Conservation (phyloP, 1,284 basidiomycete species). For the Ustilago vetiveriae region DNA sequence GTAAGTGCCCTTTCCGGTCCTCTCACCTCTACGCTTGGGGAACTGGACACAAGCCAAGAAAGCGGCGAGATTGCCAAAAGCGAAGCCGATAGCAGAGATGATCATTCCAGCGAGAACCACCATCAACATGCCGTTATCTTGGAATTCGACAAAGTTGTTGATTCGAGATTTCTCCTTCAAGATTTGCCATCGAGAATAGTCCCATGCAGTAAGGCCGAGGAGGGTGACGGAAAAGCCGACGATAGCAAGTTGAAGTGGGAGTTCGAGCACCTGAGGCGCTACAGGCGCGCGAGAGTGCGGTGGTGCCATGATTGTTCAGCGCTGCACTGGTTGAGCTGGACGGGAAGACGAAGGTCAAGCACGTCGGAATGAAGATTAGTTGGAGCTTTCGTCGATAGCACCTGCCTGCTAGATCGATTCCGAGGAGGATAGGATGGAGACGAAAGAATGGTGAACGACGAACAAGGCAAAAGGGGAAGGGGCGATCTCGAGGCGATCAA, state of each 20-base stretch:
- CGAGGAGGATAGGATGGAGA: no score
- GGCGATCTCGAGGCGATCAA: no score
- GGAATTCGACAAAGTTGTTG: slow-evolving; percentile 38
- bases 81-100: slow-evolving; percentile 42
- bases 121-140: slow-evolving; percentile 46
- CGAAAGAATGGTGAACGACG: no score
- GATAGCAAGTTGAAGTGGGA: slow-evolving; percentile 49
- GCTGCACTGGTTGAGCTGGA: not conserved
- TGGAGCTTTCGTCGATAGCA: not conserved
- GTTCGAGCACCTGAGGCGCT: slow-evolving; percentile 48
- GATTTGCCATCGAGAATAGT: slow-evolving; percentile 40
- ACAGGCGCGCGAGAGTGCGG: slow-evolving; percentile 39
- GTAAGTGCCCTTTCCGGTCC: slow-evolving; percentile 55
- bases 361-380: no score
- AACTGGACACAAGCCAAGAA: slow-evolving; percentile 53
- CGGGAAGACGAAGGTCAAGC: no score
- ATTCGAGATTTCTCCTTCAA: slow-evolving; percentile 23
- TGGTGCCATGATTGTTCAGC: slow-evolving; percentile 30
- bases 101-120: slow-evolving; percentile 51
- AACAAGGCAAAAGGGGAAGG: no score
- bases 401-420: no score
- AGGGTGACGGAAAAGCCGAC: slow-evolving; percentile 52
- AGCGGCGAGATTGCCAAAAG: slow-evolving; percentile 40
- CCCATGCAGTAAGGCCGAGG: slow-evolving; percentile 48
- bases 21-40: slow-evolving; percentile 47